Evolutionary conservation across 2,329 filamentous ascomycete species (phyloP).

Genomic region (Fusarium circinatum): DNA sequence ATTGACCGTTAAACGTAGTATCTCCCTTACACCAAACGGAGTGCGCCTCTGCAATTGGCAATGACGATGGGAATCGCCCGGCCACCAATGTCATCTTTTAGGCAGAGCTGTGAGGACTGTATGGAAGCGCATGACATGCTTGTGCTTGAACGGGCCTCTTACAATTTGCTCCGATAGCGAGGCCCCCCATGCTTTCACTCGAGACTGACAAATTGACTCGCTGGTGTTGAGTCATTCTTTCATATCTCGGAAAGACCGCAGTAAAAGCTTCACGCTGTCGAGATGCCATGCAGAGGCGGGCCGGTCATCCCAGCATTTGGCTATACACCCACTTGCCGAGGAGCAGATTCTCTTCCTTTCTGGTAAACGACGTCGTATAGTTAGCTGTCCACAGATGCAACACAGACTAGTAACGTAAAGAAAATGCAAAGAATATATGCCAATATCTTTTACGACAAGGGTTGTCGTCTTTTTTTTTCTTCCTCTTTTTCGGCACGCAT

Average conservation of each 20-base stretch:
- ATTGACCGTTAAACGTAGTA: slow-evolving; percentile 19
- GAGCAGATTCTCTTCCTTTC: neutral
- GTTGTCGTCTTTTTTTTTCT: neutral
- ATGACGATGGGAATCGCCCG: slow-evolving; percentile 1
- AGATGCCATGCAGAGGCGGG: slow-evolving; percentile 6
- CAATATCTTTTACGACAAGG: neutral
- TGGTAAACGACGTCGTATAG: neutral
- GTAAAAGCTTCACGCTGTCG: neutral
- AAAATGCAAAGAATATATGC: neutral
- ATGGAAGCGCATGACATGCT: slow-evolving; percentile 9
- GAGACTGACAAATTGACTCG: neutral
- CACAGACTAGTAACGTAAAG: slow-evolving; percentile 3
- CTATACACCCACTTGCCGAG: neutral
- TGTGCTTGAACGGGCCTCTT: slow-evolving; percentile 2
- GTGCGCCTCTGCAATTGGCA: slow-evolving; percentile 19
- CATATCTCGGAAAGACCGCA: neutral
- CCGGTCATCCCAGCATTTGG: slow-evolving; percentile 3
- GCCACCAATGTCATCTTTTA: slow-evolving; percentile 8
- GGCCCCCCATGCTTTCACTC: neutral
- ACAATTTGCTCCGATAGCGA: neutral
- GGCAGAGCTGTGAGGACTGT: neutral
- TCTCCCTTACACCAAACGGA: slow-evolving; percentile 20
- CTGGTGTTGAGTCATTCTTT: slow-evolving; percentile 10
- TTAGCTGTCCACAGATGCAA: neutral
- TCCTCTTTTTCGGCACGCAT: neutral